These are phyloP conservation scores for Yamadazyma laniorum DNA, from an alignment of 805 yeast species.

Conservation along the genomic window DNA sequence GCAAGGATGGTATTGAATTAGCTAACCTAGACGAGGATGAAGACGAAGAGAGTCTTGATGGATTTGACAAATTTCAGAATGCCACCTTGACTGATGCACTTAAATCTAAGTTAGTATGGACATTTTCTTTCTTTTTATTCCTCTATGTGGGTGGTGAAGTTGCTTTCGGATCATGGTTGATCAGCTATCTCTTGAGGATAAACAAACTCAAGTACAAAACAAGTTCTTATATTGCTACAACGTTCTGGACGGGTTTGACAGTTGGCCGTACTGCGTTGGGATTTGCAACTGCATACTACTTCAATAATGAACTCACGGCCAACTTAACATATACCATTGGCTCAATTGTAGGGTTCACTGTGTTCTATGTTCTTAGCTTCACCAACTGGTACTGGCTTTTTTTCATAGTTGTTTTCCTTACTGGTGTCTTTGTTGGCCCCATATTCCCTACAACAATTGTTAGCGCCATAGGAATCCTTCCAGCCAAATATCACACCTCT, in stretches of 20 bases:
- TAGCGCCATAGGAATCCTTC: slow-evolving; percentile 60
- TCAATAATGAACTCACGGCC: slow-evolving; percentile 47
- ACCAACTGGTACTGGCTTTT: slow-evolving; percentile 32
- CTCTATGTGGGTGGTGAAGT: slow-evolving; percentile 53
- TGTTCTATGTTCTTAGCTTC: slow-evolving; percentile 25
- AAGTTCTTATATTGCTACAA: slow-evolving; percentile 48
- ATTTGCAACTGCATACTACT: slow-evolving; percentile 50
- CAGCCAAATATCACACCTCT: slow-evolving; percentile 55
- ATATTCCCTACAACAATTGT: slow-evolving; percentile 67
- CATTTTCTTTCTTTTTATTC: slow-evolving; percentile 43
- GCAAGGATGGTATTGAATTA: slow-evolving; percentile 7
- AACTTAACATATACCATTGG: slow-evolving; percentile 37
- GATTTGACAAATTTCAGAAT: background rate
- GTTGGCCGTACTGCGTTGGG: slow-evolving; percentile 49
- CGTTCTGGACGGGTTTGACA: slow-evolving; percentile 53
- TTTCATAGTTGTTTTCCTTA: slow-evolving; percentile 33
- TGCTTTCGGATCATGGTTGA: slow-evolving; percentile 53
- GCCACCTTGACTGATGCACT: slow-evolving; percentile 29
- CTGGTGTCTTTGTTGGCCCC: slow-evolving; percentile 55
- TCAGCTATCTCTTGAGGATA: slow-evolving; percentile 45
- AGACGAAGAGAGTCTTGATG: background rate
- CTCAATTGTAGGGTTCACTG: slow-evolving; percentile 27
- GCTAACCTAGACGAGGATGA: slow-evolving; percentile 1
- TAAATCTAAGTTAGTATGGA: slow-evolving; percentile 36
- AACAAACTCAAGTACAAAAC: slow-evolving; percentile 31